Base-by-base conservation (phyloP, 306 rosid species). In the Nissolia schottii region DNA sequence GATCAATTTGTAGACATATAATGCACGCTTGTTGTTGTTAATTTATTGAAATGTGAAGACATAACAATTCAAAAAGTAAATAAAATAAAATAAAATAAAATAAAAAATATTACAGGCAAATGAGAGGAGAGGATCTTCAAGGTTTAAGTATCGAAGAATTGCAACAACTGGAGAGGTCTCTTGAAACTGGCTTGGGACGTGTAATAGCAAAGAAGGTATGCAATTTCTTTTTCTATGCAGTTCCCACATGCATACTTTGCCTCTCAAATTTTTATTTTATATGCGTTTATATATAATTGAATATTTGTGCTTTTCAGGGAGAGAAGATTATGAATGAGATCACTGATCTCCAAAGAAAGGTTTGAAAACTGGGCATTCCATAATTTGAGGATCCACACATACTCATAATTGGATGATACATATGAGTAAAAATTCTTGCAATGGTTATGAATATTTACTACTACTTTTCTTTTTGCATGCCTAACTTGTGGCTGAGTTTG, bases 51-150 rank as follows among this genome's bases (percentile, higher is more conserved):
- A 54, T 60, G 4, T 46, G 8, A 70, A 11, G 12, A 2, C 23
- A 6, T 41, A 23, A 25, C 20, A 57, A 19, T 24, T 10, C 9
- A 12, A 46, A 50, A 25, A 12, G n/a, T n/a, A n/a, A n/a, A n/a
- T n/a, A n/a, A n/a, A n/a, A n/a, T n/a, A n/a, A n/a, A n/a, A n/a
- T n/a, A n/a, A n/a, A n/a, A n/a, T n/a, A n/a, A n/a, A n/a, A n/a
- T n/a, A n/a, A n/a, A n/a, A n/a, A n/a, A n/a, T n/a, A 45, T 14
- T 29, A 20, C 56, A 93, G 99, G 91, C 97, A 88, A 80, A 79
- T 94, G 86, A 94, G 96, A 77, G 99, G 99, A 62, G 99, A 94
- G 70, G 99, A 91, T 78, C 91, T 94, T 37, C 95, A 88, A 57
- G 89, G 87, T 25, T 41, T 94, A 75, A 81, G 69, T 72, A 67